Evolutionary conservation across 1,284 basidiomycete genomes (phyloP), one percentile per base, ranked within the genome.

Genomic region (Microbotryum silenes-acaulis): DNA sequence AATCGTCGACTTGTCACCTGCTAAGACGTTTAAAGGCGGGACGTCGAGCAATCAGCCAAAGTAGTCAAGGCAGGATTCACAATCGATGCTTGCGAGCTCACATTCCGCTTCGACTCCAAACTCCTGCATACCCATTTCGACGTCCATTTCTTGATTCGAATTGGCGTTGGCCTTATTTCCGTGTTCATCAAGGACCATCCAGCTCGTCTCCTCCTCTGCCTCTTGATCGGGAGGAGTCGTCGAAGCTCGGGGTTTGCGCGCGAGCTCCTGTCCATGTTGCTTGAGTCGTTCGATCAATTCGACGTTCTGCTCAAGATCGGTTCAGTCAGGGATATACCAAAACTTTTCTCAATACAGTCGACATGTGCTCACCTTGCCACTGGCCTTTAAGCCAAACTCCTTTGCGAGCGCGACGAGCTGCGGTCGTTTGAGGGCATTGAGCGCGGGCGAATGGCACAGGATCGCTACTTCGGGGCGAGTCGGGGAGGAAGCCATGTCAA

Each of bases 201-300:
- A 42, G 37, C 37, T 42, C 37, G 16, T 42, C 37, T 42, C 37
- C 16, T 42, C 12, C 37, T 14, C 37, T 10, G 31, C 37, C 37
- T 42, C 37, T 42, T 18, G 37, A 18, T 42, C 37, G 37, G 37
- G 37, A 18, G 14, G 14, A 18, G 37, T 16, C 37, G 37, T 10
- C 12, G 37, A 42, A 4, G 16, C 37, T 42, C 12, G 37, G 4
- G 37, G 37, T 12, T 42, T 12, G 37, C 9, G 55, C 4, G 23
- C 31, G 25, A 47, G 51, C 18, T 51, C 8, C 23, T 49, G 27
- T n/a, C 61, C 61, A 23, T 61, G 46, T 8, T 54, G 45, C 31
- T 54, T 4, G 25, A 66, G 51, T 7, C 61, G 56, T 4, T 42
- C 25, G 23, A 66, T 46, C 27, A 66, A 54, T 5, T 66, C 64